Percentiles rank a stretch among this genome's conserved stretches.
These are phyloP conservation scores for Deuterostichococcus epilithicus DNA, from an alignment of 139 green algal species.

Conservation along the genomic window DNA sequence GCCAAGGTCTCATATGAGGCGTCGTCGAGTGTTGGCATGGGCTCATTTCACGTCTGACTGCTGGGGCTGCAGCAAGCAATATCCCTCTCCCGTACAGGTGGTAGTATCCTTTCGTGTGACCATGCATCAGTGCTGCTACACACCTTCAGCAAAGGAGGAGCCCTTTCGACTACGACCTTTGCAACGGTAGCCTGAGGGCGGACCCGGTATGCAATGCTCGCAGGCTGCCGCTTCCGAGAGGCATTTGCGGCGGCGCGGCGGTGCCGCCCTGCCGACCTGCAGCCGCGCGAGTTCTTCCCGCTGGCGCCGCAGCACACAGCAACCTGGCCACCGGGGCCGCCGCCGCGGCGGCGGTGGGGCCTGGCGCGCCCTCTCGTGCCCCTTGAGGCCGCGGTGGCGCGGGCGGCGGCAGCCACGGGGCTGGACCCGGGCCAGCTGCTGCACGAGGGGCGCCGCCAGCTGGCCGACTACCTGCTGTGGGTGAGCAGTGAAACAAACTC, in stretches of 20 bases:
- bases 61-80: too few relatives aligned
- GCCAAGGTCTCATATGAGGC: too few relatives aligned
- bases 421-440: background rate
- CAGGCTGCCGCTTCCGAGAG: constrained; percentile 29
- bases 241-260: constrained; percentile 40
- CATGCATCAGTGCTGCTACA: too few relatives aligned
- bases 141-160: too few relatives aligned
- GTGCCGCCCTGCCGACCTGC: constrained; percentile 31
- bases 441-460: background rate
- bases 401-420: background rate
- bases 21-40: too few relatives aligned
- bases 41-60: too few relatives aligned
- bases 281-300: constrained; percentile 60
- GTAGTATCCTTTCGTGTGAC: too few relatives aligned
- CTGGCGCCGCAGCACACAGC: constrained; percentile 47
- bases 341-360: constrained; percentile 45
- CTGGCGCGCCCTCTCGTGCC: constrained; percentile 38
- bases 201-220: too few relatives aligned
- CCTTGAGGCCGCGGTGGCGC: constrained; percentile 11
- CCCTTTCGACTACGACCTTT: too few relatives aligned
- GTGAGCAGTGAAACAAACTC: constrained; percentile 16
- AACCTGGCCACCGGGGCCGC: constrained; percentile 27
- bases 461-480: constrained; percentile 33
- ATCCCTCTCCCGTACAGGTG: too few relatives aligned
- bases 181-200: too few relatives aligned